These are phyloP conservation scores for Fusarium denticulatum DNA, from an alignment of 2,329 filamentous ascomycete genomes.

Conservation along the genomic window DNA sequence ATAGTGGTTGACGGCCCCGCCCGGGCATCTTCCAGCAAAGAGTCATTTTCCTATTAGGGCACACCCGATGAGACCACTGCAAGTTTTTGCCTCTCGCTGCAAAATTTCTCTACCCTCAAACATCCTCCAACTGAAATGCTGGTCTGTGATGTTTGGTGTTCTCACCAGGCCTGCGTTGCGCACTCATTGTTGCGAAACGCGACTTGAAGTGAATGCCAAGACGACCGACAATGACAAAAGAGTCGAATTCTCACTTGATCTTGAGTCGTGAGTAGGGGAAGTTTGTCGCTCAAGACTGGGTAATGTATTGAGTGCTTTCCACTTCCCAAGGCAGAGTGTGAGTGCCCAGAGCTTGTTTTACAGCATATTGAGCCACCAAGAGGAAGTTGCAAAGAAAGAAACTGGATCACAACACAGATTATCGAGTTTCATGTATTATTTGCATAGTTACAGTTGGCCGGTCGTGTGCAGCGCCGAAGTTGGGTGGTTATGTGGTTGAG, in stretches of 20 bases:
- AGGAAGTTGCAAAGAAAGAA: not conserved
- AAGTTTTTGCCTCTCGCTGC: not conserved
- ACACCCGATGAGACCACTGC: not conserved
- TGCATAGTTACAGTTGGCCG: not conserved
- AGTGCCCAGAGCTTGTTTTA: not conserved
- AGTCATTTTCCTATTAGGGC: not conserved
- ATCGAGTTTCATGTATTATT: not conserved
- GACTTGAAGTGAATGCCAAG: not conserved
- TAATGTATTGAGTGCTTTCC: not conserved
- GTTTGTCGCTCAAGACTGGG: not conserved
- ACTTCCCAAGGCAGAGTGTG: not conserved
- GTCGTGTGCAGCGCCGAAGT: accelerated
- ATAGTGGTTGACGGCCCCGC: not conserved
- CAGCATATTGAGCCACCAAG: too few species aligned
- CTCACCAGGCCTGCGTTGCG: not conserved
- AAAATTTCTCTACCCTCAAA: not conserved
- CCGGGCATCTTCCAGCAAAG: not conserved
- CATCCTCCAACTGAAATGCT: not conserved
- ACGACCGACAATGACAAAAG: not conserved
- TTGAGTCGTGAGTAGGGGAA: not conserved
- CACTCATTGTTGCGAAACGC: not conserved
- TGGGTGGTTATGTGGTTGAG: not conserved
- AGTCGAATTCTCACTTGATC: too few species aligned
- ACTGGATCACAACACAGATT: not conserved
- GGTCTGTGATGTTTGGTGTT: not conserved